phyloP scores from a whole-genome alignment of 306 rosid genomes.

The Casuarina glauca region DNA sequence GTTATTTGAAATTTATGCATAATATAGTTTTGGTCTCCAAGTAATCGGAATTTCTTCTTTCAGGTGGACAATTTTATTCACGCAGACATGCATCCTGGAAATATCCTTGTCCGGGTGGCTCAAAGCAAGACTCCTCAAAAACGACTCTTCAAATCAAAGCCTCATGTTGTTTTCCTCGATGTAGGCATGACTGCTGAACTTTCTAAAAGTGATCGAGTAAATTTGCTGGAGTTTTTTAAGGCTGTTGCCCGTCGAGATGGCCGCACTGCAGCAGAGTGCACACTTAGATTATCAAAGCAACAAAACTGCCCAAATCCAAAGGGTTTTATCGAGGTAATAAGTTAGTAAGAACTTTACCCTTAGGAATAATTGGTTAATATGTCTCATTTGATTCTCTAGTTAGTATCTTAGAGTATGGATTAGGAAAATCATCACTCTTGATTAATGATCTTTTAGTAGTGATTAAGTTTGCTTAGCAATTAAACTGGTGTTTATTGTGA shows the following conservation, averaged over 20 bases:
- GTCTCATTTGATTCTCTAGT: background rate
- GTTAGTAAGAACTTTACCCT: conserved; percentile 6
- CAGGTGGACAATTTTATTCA: conserved; percentile 99
- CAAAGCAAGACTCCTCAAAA: conserved; percentile 60
- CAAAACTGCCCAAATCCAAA: conserved; percentile 96
- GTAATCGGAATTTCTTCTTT: conserved; percentile 38
- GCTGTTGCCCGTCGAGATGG: conserved; percentile 97
- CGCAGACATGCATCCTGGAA: conserved; percentile 99
- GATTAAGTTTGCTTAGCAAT: conserved; percentile 11
- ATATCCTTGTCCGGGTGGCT: conserved; percentile 89
- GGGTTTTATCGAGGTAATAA: conserved; percentile 82
- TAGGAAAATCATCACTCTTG: background rate
- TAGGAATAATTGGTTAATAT: conserved; percentile 2
- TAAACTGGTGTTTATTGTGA: conserved; percentile 3
- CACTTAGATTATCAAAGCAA: conserved; percentile 78
- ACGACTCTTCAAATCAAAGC: conserved; percentile 88
- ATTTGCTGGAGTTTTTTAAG: conserved; percentile 87
- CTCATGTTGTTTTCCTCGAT: conserved; percentile 96
- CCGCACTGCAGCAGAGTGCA: conserved; percentile 79
- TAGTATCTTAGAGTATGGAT: background rate
- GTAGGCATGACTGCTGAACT: conserved; percentile 99
- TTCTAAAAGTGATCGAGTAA: conserved; percentile 80
- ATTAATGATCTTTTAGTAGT: background rate
- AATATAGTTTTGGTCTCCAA: conserved; percentile 38
- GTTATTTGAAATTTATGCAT: conserved; percentile 20